phyloP scores from a whole-genome alignment of 225 moss, liverwort and hornwort genomes.

The Thuidium tamariscinum region DNA sequence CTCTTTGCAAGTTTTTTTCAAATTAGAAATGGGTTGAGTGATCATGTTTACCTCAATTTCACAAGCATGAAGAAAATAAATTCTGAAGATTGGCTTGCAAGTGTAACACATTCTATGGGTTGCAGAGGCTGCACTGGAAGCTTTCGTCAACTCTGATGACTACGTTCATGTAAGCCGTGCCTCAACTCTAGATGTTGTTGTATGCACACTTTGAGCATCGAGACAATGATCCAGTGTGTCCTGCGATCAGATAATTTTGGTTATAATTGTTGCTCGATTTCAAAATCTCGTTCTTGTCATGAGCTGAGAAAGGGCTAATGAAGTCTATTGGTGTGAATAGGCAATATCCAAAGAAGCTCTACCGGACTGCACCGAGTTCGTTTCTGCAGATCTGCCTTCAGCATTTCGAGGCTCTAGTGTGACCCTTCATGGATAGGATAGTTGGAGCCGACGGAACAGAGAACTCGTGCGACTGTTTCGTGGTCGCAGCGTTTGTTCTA shows the following conservation, averaged over 20 bases:
- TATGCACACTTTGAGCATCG: neutral
- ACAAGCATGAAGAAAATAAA: neutral
- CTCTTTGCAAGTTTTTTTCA: neutral
- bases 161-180: conserved; percentile 25
- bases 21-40: neutral
- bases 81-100: neutral
- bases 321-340: neutral
- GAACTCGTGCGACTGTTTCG: neutral
- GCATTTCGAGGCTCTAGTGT: conserved; percentile 33
- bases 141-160: conserved; percentile 25
- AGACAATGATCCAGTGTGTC: neutral
- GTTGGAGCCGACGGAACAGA: neutral
- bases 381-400: conserved; percentile 20
- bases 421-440: conserved; percentile 27
- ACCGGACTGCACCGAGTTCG: conserved; percentile 24
- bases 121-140: conserved; percentile 24
- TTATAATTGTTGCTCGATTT: neutral
- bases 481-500: neutral
- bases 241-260: neutral
- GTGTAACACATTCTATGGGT: neutral
- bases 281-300: neutral
- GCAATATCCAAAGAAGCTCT: conserved; percentile 21
- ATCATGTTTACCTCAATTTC: neutral
- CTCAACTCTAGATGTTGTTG: neutral
- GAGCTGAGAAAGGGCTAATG: neutral